phyloP scores from a whole-genome alignment of 2,329 filamentous ascomycete species.

The Cordyceps cicadae region DNA sequence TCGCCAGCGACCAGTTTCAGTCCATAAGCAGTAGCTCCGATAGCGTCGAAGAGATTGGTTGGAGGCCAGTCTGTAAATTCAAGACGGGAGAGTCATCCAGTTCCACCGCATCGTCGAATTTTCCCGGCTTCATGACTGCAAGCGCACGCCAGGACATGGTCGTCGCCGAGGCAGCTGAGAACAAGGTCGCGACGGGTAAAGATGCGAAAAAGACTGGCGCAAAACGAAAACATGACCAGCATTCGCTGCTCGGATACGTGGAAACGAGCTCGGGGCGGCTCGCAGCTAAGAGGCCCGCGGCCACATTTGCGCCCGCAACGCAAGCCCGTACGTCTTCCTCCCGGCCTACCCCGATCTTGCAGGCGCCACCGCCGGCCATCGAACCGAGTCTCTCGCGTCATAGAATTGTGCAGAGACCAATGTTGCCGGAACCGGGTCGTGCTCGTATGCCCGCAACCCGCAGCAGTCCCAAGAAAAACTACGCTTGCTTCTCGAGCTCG shows the following conservation, averaged over 20 bases:
- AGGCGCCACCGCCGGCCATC: slow-evolving; percentile 18
- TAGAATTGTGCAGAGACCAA: slow-evolving; percentile 32
- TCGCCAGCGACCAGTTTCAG: slow-evolving; percentile 22
- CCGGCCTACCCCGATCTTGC: slow-evolving; percentile 20
- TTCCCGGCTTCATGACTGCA: slow-evolving; percentile 55
- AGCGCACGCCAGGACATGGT: slow-evolving; percentile 42
- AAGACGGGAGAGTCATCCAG: slow-evolving; percentile 52
- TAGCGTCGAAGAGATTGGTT: slow-evolving; percentile 18
- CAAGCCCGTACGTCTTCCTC: slow-evolving; percentile 17
- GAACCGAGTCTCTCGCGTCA: slow-evolving; percentile 28
- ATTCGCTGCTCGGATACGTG: slow-evolving; percentile 35
- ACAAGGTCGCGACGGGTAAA: slow-evolving; percentile 16
- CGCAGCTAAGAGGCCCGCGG: slow-evolving; percentile 8
- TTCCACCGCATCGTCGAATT: slow-evolving; percentile 51
- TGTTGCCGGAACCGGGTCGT: slow-evolving; percentile 27
- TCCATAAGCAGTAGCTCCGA: slow-evolving; percentile 17
- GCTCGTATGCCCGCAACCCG: slow-evolving; percentile 15
- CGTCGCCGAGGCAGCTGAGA: slow-evolving; percentile 16
- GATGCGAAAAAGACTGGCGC: slow-evolving; percentile 20
- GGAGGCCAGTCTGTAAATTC: slow-evolving; percentile 42
- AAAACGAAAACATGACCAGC: slow-evolving; percentile 30
- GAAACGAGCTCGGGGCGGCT: slow-evolving; percentile 17
- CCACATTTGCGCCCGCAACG: not conserved
- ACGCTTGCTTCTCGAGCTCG: slow-evolving; percentile 52
- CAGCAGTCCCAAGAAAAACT: slow-evolving; percentile 33